These are phyloP conservation scores for Aspergillaceae sp. DNA, from an alignment of 2,329 filamentous ascomycete genomes.

Conservation along the genomic window DNA sequence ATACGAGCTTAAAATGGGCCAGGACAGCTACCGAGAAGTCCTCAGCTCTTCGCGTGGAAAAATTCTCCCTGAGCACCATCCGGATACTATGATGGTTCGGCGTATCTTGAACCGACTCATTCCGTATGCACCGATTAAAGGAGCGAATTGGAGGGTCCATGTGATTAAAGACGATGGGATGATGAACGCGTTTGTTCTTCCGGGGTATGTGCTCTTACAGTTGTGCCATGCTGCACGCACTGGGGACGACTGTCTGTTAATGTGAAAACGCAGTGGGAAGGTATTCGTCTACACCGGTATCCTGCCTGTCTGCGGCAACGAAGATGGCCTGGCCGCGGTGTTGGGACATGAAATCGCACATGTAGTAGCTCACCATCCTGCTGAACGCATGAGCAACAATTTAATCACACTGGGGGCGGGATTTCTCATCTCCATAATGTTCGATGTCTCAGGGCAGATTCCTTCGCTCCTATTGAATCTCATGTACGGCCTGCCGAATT, in stretches of 20 bases:
- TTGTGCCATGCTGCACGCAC: not conserved
- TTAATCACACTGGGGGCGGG: conserved; percentile 25
- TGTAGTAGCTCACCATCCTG: conserved; percentile 49
- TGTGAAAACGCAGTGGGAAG: conserved; percentile 39
- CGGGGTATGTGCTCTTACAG: conserved; percentile 35
- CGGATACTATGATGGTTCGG: conserved; percentile 41
- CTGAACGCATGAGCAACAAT: conserved; percentile 46
- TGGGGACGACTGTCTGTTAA: conserved; percentile 1
- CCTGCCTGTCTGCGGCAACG: conserved; percentile 46
- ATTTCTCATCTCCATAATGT: conserved; percentile 21
- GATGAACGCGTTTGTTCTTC: conserved; percentile 56
- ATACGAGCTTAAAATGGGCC: conserved; percentile 37
- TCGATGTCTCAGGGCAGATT: conserved; percentile 34
- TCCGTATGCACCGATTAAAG: conserved; percentile 41
- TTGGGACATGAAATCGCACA: conserved; percentile 58
- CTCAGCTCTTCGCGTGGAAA: conserved; percentile 38
- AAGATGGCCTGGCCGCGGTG: conserved; percentile 53
- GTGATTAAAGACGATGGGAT: conserved; percentile 45
- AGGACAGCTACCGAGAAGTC: conserved; percentile 40
- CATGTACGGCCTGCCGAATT: conserved; percentile 46
- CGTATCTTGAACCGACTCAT: conserved; percentile 47
- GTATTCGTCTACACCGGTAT: conserved; percentile 59
- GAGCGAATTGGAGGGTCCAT: conserved; percentile 48
- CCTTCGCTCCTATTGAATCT: conserved; percentile 39
- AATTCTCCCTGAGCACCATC: conserved; percentile 45